These are phyloP conservation scores for Leccinum aurantiacum DNA, from an alignment of 768 basidiomycete genomes.

Conservation along the genomic window DNA sequence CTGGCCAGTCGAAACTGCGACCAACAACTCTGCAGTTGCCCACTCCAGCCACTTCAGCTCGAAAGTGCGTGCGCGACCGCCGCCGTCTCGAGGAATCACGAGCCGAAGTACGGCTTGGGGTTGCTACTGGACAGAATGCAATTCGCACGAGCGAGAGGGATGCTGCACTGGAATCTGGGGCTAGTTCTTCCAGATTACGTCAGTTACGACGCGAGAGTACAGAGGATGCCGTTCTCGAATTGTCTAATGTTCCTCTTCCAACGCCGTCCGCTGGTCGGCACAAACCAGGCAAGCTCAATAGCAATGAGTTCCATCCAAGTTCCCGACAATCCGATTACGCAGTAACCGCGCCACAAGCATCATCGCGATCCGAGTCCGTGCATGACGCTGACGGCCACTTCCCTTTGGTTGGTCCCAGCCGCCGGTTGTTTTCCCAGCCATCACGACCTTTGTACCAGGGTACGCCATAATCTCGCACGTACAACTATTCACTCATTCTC, in stretches of 20 bases:
- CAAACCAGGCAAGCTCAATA: neutral
- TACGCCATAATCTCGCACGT: neutral
- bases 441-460: neutral
- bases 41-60: constrained; percentile 22
- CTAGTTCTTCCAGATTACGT: constrained; percentile 2
- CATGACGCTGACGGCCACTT: constrained; percentile 1
- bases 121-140: neutral
- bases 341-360: constrained; percentile 20
- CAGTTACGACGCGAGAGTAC: neutral
- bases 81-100: neutral
- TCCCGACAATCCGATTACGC: neutral
- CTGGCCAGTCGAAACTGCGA: constrained; percentile 6
- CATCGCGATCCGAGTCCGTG: constrained; percentile 3
- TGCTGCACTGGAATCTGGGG: constrained; percentile 1
- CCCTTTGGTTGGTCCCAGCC: constrained; percentile 4
- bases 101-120: neutral
- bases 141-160: constrained; percentile 1
- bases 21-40: constrained; percentile 17
- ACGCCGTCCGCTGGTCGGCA: constrained; percentile 8
- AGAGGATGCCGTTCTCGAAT: neutral
- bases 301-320: neutral
- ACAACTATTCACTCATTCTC: neutral
- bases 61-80: constrained; percentile 14
- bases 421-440: neutral
- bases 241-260: constrained; percentile 5